A percentile compares a stretch with the other conserved stretches of the same genome.
Conservation (phyloP, 305 asterid genomes). For the Withania somnifera region DNA sequence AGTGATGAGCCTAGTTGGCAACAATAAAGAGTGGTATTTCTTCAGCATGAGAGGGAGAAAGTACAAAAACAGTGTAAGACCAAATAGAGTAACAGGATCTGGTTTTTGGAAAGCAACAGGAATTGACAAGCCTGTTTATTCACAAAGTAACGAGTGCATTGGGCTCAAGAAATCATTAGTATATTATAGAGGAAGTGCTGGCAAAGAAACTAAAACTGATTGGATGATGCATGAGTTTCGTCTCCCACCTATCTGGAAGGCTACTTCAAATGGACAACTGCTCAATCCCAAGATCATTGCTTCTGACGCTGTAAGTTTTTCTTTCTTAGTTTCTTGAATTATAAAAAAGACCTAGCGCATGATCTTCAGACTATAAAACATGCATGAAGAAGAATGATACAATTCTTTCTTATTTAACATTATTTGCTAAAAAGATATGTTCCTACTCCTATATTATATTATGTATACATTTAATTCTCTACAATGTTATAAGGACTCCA, state of each 20-base stretch:
- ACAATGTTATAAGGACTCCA: no score
- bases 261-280: neutral
- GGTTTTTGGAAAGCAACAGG: slow-evolving; percentile 66
- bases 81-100: slow-evolving; percentile 44
- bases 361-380: no score
- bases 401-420: no score
- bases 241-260: slow-evolving; percentile 18
- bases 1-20: slow-evolving; percentile 15
- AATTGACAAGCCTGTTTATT: slow-evolving; percentile 33
- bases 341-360: no score
- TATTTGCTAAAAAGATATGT: no score
- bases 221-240: slow-evolving; percentile 68
- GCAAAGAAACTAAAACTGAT: slow-evolving; percentile 41
- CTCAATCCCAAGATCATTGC: neutral
- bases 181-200: slow-evolving; percentile 33
- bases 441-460: no score
- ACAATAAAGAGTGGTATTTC: slow-evolving; percentile 28
- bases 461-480: no score
- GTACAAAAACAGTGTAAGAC: slow-evolving; percentile 43
- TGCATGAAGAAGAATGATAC: no score
- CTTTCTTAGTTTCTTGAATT: neutral
- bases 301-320: slow-evolving; percentile 26
- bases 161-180: slow-evolving; percentile 46
- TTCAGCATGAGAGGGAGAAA: slow-evolving; percentile 43
- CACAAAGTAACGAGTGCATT: slow-evolving; percentile 14